These are phyloP conservation scores for Ganoderma boninense DNA, from an alignment of 1,284 basidiomycete species.

Conservation along the genomic window DNA sequence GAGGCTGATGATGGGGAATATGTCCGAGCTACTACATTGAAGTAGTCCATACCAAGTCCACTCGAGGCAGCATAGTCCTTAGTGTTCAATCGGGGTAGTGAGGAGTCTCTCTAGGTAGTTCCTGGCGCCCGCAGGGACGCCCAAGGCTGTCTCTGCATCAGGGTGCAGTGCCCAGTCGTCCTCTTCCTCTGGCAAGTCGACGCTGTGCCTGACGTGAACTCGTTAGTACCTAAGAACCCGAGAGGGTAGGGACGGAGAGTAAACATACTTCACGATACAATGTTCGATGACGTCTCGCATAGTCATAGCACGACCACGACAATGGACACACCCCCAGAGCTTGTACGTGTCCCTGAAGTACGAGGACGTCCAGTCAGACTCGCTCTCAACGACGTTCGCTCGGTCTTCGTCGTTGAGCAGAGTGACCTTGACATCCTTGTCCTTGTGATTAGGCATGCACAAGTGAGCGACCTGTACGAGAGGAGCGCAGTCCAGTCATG, in stretches of 20 bases:
- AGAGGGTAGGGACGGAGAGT: not conserved
- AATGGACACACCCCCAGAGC: constrained; percentile 25
- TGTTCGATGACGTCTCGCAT: constrained; percentile 18
- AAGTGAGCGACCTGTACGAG: constrained; percentile 18
- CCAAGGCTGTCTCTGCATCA: constrained; percentile 18
- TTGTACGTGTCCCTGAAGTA: constrained; percentile 13
- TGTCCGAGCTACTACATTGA: not conserved
- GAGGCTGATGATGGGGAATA: not conserved
- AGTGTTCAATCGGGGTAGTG: constrained; percentile 21
- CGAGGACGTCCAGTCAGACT: constrained; percentile 10
- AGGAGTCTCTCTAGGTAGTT: constrained; percentile 12
- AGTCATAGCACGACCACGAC: constrained; percentile 19
- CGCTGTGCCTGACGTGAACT: not conserved
- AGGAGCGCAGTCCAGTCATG: not conserved
- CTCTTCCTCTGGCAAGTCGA: constrained; percentile 9
- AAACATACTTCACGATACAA: constrained; percentile 8
- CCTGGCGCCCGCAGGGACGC: constrained; percentile 18
- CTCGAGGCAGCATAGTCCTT: not conserved
- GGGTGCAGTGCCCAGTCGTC: constrained; percentile 24
- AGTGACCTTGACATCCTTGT: constrained; percentile 18
- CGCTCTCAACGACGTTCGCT: constrained; percentile 9
- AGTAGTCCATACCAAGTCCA: not conserved
- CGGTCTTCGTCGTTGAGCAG: constrained; percentile 22
- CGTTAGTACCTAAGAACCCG: not conserved
- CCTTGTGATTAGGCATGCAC: constrained; percentile 2